Percentiles rank a stretch among this genome's conserved stretches.
Evolutionary conservation across 257 asterid genomes (phyloP).

Genomic region (Solanum piurae): DNA sequence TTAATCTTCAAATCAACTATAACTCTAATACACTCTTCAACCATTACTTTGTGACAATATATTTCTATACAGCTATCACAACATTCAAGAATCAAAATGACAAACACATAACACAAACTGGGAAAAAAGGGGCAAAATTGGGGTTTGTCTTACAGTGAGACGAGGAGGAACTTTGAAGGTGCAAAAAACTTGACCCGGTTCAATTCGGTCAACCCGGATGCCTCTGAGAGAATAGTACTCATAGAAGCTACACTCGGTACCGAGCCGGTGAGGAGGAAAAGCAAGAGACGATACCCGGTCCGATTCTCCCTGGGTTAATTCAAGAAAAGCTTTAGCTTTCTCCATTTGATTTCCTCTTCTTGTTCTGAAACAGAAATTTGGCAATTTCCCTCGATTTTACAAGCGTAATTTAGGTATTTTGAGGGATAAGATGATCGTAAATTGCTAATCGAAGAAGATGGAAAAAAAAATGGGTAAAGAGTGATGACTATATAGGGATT

Average conservation of each 20-base stretch:
- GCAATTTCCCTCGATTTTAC: background rate
- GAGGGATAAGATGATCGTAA: background rate
- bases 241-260: constrained; percentile 45
- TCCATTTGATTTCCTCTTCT: constrained; percentile 20
- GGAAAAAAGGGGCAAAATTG: background rate
- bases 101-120: background rate
- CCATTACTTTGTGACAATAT: background rate
- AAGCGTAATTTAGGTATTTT: background rate
- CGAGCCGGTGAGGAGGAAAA: constrained; percentile 38
- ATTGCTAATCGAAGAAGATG: background rate
- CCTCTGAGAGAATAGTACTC: constrained; percentile 52
- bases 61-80: background rate
- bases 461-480: background rate
- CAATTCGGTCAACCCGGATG: constrained; percentile 44
- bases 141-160: constrained; percentile 38
- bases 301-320: constrained; percentile 20
- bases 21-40: background rate
- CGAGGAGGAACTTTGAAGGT: constrained; percentile 71
- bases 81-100: background rate
- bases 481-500: background rate
- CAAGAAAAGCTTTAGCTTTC: constrained; percentile 33
- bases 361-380: background rate
- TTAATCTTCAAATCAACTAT: background rate
- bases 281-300: constrained; percentile 29
- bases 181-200: constrained; percentile 45